These are phyloP conservation scores for Alternaria triticina DNA, from an alignment of 2,329 filamentous ascomycete species.

Conservation along the genomic window DNA sequence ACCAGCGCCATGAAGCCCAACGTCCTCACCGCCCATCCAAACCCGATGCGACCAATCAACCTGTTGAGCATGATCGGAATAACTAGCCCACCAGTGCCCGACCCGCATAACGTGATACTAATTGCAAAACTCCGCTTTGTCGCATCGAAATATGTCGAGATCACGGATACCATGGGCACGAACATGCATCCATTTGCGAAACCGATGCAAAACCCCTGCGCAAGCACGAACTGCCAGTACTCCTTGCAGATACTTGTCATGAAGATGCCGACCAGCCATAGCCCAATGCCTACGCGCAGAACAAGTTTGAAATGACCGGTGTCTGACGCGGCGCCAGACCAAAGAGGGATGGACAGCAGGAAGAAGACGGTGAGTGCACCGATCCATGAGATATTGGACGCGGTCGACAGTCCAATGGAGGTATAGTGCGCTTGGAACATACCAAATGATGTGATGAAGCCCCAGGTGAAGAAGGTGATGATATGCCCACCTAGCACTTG, in stretches of 20 bases:
- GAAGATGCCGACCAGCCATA: slow-evolving; percentile 35
- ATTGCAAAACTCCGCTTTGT: slow-evolving; percentile 51
- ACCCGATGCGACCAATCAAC: slow-evolving; percentile 63
- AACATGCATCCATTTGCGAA: slow-evolving; percentile 55
- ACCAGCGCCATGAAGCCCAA: slow-evolving; percentile 55
- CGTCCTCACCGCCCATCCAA: slow-evolving; percentile 63
- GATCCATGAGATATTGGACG: slow-evolving; percentile 44
- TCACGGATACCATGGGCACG: slow-evolving; percentile 62
- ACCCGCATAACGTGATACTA: slow-evolving; percentile 53
- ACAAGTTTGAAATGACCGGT: slow-evolving; percentile 35
- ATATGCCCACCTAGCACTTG: slow-evolving; percentile 50
- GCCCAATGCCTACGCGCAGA: slow-evolving; percentile 30
- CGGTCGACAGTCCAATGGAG: slow-evolving; percentile 8
- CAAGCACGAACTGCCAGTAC: slow-evolving; percentile 35
- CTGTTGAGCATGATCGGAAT: slow-evolving; percentile 60
- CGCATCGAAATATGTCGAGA: slow-evolving; percentile 47
- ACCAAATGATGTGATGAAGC: slow-evolving; percentile 38
- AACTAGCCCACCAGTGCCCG: slow-evolving; percentile 52
- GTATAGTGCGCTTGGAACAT: slow-evolving; percentile 43
- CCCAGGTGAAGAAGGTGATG: slow-evolving; percentile 52
- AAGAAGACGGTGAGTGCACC: slow-evolving; percentile 43
- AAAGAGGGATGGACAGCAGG: slow-evolving; percentile 34
- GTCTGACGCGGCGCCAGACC: slow-evolving; percentile 37
- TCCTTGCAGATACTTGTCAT: slow-evolving; percentile 19
- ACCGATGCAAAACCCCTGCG: slow-evolving; percentile 44